A percentile compares a stretch with the other conserved stretches of the same genome.
Evolutionary conservation across 768 basidiomycete species (phyloP).

Genomic region (Amanita rubescens): DNA sequence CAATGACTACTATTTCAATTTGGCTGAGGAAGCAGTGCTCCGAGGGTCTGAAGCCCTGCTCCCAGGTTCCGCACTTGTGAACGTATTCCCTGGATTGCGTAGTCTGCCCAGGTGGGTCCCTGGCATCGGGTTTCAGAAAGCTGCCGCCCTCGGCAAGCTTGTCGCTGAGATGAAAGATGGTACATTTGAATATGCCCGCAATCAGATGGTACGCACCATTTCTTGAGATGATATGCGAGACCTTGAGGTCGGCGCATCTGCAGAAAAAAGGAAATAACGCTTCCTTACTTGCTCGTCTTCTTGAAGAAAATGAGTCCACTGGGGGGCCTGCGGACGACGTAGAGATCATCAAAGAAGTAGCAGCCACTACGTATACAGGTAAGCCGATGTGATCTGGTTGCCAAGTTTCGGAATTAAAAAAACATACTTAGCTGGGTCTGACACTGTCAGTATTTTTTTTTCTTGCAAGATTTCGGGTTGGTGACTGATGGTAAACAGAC

Average conservation of each 20-base stretch:
- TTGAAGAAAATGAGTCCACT: conserved; percentile 7
- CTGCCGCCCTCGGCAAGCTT: conserved; percentile 9
- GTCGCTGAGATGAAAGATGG: conserved; percentile 12
- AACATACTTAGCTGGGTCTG: too few relatives aligned
- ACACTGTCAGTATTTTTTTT: neutral
- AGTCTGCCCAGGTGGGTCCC: conserved; percentile 31
- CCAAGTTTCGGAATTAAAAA: neutral
- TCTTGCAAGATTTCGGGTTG: neutral
- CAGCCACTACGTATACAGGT: neutral
- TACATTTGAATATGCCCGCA: neutral
- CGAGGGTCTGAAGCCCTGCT: conserved; percentile 10
- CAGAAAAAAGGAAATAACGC: neutral
- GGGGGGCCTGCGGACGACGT: conserved; percentile 15
- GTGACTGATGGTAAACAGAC: neutral
- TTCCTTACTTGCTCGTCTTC: neutral
- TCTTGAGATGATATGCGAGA: neutral
- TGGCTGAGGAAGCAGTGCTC: conserved; percentile 14
- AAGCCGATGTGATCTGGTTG: neutral
- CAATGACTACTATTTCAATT: conserved; percentile 17
- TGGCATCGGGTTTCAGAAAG: conserved; percentile 19
- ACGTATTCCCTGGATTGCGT: conserved; percentile 24
- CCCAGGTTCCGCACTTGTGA: conserved; percentile 18
- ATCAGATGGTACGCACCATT: neutral
- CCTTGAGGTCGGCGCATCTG: neutral
- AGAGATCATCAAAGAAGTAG: neutral